Base-by-base conservation (phyloP, 1,284 basidiomycete genomes). In the Gymnopus androsaceus region DNA sequence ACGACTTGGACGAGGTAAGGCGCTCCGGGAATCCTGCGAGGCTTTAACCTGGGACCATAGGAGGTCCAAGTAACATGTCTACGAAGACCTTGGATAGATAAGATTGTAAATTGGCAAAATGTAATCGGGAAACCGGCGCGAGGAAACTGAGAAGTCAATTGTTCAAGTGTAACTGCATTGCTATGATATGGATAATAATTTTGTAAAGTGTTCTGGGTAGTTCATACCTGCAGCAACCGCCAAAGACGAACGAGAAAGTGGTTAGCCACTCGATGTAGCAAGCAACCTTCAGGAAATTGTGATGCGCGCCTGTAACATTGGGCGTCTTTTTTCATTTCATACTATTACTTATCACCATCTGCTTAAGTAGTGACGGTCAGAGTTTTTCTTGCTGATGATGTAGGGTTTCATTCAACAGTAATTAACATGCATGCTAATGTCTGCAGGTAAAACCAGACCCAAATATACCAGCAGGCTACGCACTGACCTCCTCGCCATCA, bases 1-100 rank as follows among this genome's bases (percentile, higher is more conserved):
- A 79, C 77, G 44, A 97, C 94, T 72, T 97, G 94, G 0, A 88
- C 74, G 19, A 88, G 65, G 77, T 96, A 96, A 9, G 88, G 77
- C 12, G 73, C 69, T 19, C 98, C 67, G 0, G 94, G 93, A 14
- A 97, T 87, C 57, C 76, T 76, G 9, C 89, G 79, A 17, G 78
- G 76, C 61, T 80, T 81, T 19, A 92, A 73, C 9, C 77, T 76
- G 25, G 76, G 79, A 8, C 76, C 75, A 59, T 69, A 73, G 55
- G 64, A 67, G 17, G 72, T 76, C 74, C 71, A 77, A 8, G 64
- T 68, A 34, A 88, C 56, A 65, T 90, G 85, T 38, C 73, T 78
- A 1, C 83, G 84, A 15, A 92, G 75, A 0, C 87, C 85, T 61
- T 84, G 75, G 1, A 92, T 60, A 7, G 92, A 84, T 56, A 95